Evolutionary conservation across 495 filamentous ascomycete genomes (phyloP).

Genomic region (Pseudevernia furfuracea): DNA sequence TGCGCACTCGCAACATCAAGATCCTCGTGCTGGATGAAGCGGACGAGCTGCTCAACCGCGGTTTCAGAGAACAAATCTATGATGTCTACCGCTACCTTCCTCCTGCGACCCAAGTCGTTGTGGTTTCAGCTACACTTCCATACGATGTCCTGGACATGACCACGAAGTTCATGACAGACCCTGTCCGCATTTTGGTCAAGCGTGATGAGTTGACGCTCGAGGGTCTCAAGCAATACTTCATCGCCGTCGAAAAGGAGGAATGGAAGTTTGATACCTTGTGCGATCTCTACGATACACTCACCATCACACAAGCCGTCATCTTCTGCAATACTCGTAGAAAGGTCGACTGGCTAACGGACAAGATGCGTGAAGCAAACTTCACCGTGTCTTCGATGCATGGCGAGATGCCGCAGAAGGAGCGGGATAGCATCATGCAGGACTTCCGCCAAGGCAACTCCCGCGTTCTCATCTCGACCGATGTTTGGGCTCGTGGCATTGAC

Average conservation of each 20-base stretch:
- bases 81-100: constrained; percentile 97
- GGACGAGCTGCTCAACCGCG: constrained; percentile 83
- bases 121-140: constrained; percentile 92
- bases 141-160: constrained; percentile 99
- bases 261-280: constrained; percentile 99
- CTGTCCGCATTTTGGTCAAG: constrained; percentile 98
- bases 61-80: constrained; percentile 99
- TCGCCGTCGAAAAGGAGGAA: constrained; percentile 98
- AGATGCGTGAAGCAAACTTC: constrained; percentile 96
- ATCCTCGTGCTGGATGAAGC: constrained; percentile 99
- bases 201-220: constrained; percentile 98
- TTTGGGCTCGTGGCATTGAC: constrained; percentile 97
- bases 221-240: constrained; percentile 98
- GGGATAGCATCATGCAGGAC: constrained; percentile 98
- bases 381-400: constrained; percentile 98
- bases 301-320: constrained; percentile 98
- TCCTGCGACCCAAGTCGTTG: constrained; percentile 92
- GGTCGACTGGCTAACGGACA: constrained; percentile 99
- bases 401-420: constrained; percentile 96
- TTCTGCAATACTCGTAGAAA: constrained; percentile 99
- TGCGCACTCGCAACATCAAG: constrained; percentile 93
- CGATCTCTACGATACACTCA: constrained; percentile 97
- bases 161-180: constrained; percentile 99
- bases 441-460: constrained; percentile 94
- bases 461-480: constrained; percentile 96